Percentiles rank a stretch among this genome's conserved stretches.
phyloP scores from a whole-genome alignment of 192 early-diverging fungal genomes.

The Coemansia aciculifera region DNA sequence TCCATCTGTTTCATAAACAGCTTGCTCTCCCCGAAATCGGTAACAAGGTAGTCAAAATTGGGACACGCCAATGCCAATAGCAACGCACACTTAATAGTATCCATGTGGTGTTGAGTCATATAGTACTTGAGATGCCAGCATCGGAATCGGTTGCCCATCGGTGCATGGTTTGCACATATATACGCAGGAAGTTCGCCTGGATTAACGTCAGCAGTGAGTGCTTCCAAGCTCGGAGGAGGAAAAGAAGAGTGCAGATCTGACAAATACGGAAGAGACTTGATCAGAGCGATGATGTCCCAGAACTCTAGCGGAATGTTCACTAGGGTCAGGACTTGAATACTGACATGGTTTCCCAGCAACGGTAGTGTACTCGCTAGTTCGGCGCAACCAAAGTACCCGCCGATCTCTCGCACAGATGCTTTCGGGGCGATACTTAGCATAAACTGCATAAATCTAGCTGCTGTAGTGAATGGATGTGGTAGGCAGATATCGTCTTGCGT shows the following conservation, averaged over 20 bases:
- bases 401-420: background rate
- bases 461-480: background rate
- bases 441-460: background rate
- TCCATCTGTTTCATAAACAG: too few relatives aligned
- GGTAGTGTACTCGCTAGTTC: background rate
- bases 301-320: background rate
- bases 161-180: too few relatives aligned
- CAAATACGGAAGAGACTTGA: background rate
- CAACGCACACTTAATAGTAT: too few relatives aligned
- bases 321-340: background rate
- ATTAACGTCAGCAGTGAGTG: too few relatives aligned
- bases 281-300: background rate
- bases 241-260: background rate
- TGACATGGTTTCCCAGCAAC: background rate
- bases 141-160: too few relatives aligned
- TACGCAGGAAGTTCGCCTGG: too few relatives aligned
- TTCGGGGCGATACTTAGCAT: background rate
- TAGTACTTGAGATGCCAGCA: too few relatives aligned
- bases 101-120: too few relatives aligned
- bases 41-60: too few relatives aligned
- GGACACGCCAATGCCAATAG: too few relatives aligned
- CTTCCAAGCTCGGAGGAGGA: background rate
- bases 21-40: too few relatives aligned
- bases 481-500: background rate
- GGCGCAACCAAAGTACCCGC: background rate